phyloP scores from a whole-genome alignment of 2,329 filamentous ascomycete genomes.

The Fusarium luffae region DNA sequence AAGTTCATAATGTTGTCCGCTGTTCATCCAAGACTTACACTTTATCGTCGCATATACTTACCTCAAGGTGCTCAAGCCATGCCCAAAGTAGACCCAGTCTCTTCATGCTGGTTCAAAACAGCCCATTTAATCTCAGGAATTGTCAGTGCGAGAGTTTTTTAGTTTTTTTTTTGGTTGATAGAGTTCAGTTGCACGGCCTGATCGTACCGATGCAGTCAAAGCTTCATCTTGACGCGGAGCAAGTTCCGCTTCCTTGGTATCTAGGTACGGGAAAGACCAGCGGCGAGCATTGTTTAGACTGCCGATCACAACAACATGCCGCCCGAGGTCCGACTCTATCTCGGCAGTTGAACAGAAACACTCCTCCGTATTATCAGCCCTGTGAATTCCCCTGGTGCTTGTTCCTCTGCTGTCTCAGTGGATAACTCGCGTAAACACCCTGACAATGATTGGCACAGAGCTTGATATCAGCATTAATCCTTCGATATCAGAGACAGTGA shows the following conservation, averaged over 20 bases:
- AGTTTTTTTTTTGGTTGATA: conserved; percentile 5
- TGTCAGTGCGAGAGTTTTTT: not conserved
- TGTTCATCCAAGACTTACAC: not conserved
- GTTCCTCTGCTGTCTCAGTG: not conserved
- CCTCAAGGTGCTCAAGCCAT: conserved; percentile 1
- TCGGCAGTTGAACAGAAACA: conserved; percentile 23
- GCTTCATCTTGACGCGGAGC: not conserved
- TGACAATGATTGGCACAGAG: not conserved
- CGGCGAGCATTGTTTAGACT: conserved; percentile 1
- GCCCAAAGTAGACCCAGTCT: conserved; percentile 4
- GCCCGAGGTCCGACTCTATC: conserved; percentile 3
- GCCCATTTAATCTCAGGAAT: conserved; percentile 12
- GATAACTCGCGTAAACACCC: not conserved
- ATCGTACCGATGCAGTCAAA: not conserved
- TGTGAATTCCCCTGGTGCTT: not conserved
- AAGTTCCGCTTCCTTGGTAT: conserved; percentile 5
- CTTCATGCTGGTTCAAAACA: not conserved
- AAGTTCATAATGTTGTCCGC: conserved; percentile 7
- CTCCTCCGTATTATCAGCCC: not conserved
- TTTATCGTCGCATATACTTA: conserved; percentile 19
- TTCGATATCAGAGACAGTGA: conserved; percentile 8
- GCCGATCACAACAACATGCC: conserved; percentile 30
- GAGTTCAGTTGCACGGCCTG: conserved; percentile 4
- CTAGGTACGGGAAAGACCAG: not conserved
- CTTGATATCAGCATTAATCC: not conserved